Conservation (phyloP, 2,329 filamentous ascomycete genomes). For the Botrytis byssoidea region DNA sequence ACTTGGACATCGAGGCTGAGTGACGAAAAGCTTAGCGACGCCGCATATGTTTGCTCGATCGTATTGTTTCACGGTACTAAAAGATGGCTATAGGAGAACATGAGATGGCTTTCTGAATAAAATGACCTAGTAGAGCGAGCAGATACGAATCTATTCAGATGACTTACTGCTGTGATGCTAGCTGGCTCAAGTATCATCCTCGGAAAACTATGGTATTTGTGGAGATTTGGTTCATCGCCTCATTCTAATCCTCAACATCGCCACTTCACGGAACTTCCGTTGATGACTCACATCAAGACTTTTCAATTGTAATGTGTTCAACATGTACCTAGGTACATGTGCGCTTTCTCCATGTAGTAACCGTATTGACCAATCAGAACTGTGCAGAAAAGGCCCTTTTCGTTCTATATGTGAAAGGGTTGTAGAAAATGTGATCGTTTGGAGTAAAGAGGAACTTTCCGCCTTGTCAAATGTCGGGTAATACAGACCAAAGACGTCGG, state of each 20-base stretch:
- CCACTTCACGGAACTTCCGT: too few species aligned
- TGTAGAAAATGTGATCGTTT: not conserved
- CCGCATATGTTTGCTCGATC: conserved; percentile 4
- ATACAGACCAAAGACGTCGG: too few species aligned
- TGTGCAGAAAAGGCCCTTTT: not conserved
- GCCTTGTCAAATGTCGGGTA: not conserved
- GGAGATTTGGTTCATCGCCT: not conserved
- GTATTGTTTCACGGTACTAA: not conserved
- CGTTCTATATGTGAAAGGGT: not conserved
- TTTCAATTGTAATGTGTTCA: not conserved
- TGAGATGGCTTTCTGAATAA: not conserved
- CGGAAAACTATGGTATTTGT: not conserved
- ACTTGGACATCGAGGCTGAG: not conserved
- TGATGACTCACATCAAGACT: not conserved
- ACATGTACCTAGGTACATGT: too few species aligned
- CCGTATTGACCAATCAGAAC: too few species aligned
- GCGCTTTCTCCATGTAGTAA: not conserved
- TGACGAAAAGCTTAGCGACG: not conserved
- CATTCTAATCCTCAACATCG: not conserved
- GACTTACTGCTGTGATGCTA: not conserved
- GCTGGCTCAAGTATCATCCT: not conserved
- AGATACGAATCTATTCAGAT: not conserved
- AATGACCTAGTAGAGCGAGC: not conserved
- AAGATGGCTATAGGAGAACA: not conserved
- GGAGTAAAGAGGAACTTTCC: not conserved